Evolutionary conservation across 371 early-diverging fungal species (phyloP).

Genomic region (Choanephora cucurbitarum): DNA sequence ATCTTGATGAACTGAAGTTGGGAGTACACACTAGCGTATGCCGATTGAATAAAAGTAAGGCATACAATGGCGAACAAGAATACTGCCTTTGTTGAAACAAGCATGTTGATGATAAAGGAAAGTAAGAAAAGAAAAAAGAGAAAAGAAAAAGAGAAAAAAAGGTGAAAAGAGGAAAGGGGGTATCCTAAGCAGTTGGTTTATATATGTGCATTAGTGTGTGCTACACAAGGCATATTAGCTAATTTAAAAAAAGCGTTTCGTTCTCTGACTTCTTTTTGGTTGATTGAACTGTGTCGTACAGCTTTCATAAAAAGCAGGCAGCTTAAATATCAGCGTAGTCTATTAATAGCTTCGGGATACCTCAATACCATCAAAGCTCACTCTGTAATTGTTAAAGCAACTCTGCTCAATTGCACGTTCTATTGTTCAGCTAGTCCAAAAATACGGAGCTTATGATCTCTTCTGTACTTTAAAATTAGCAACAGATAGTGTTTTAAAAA

Average conservation of each 20-base stretch:
- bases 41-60: conserved; percentile 21
- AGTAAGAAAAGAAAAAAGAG: not conserved
- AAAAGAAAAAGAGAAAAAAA: conserved; percentile 5
- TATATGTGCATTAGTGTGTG: conserved; percentile 1
- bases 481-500: not conserved
- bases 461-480: too few species aligned
- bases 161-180: conserved; percentile 1
- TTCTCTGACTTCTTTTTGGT: conserved; percentile 24
- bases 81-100: conserved; percentile 12
- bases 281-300: conserved; percentile 17
- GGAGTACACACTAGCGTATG: conserved; percentile 40
- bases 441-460: too few species aligned
- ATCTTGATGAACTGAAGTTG: conserved; percentile 55
- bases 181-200: not conserved
- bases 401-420: not conserved
- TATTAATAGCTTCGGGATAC: not conserved
- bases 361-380: not conserved
- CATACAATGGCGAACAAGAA: conserved; percentile 19
- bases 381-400: too few species aligned
- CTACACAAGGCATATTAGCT: conserved; percentile 23
- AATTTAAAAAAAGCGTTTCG: conserved; percentile 12
- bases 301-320: too few species aligned
- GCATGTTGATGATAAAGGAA: conserved; percentile 7
- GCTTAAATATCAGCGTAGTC: not conserved
- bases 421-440: not conserved